Base-by-base conservation (phyloP, 495 filamentous ascomycete species). In the Evansstolkia leycettana region DNA sequence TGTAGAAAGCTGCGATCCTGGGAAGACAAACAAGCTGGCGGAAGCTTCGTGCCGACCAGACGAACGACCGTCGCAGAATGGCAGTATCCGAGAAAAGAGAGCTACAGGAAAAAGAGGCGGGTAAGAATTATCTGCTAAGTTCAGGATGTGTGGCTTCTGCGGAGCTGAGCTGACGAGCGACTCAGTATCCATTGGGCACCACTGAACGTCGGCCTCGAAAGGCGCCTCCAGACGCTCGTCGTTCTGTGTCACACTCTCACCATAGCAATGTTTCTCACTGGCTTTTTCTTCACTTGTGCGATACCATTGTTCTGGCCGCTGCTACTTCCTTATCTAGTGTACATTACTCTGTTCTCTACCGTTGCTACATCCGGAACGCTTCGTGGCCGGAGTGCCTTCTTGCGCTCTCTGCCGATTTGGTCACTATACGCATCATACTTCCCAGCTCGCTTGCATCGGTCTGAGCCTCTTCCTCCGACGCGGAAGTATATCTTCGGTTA, bases 401-500 rank as follows among this genome's bases (percentile, higher is more conserved):
- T 88, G 37, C 76, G 89, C 16, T 70, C 67, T n/a, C 69, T 77
- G n/a, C 70, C 70, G 12, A 57, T 88, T 23, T 98, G 89, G 89
- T 79, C 73, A 14, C 70, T 92, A 33, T 96, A 94, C 54, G 86
- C 82, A 28, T 80, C 75, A 12, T 98, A 96, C 64, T 98, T 90
- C 58, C 90, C 90, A 1, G 82, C 85, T 9, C 69, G 72, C 19
- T 72, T 98, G 19, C 87, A 96, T 57, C 81, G 89, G 38, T 86
- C 83, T 25, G 68, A 79, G 44, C 60, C 38, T 12, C 75, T 98
- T 2, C 73, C 82, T 10, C 69, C 85, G 0, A 83, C 80, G 2
- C 72, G 85, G 38, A 96, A 96, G 60, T 98, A 96, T 61, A 89
- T 98, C 45, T 93, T 98, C 51, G 90, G 92, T 28, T 95, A 96